Percentiles rank a stretch among this genome's conserved stretches.
phyloP scores from a whole-genome alignment of 768 basidiomycete genomes.

The Mycena floridula region DNA sequence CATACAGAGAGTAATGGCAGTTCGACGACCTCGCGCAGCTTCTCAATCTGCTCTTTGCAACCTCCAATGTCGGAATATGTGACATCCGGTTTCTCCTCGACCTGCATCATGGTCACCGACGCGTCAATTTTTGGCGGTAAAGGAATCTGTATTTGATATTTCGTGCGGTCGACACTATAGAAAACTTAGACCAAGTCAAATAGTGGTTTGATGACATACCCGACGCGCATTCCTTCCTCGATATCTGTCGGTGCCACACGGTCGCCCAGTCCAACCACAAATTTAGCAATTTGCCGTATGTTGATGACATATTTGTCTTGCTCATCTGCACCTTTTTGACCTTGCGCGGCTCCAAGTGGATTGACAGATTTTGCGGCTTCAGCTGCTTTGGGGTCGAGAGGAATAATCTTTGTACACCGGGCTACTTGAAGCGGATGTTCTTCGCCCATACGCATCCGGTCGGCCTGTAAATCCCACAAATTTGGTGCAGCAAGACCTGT shows the following conservation, averaged over 20 bases:
- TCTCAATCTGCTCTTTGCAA: constrained; percentile 99
- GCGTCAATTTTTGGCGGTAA: constrained; percentile 98
- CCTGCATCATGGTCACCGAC: constrained; percentile 99
- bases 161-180: constrained; percentile 83
- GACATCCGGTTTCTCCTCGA: constrained; percentile 97
- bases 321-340: constrained; percentile 96
- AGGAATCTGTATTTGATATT: constrained; percentile 99
- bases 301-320: constrained; percentile 99
- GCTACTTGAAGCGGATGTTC: constrained; percentile 96
- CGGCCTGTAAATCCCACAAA: constrained; percentile 94
- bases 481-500: constrained; percentile 96
- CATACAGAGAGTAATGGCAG: constrained; percentile 88
- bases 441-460: constrained; percentile 83
- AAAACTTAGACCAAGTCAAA: constrained; percentile 5
- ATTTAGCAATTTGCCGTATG: constrained; percentile 99
- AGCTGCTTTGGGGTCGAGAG: constrained; percentile 67
- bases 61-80: constrained; percentile 98
- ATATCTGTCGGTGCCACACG: constrained; percentile 97
- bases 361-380: constrained; percentile 77
- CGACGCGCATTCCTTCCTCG: constrained; percentile 99
- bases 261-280: constrained; percentile 95
- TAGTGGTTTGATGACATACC: constrained; percentile 48
- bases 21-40: constrained; percentile 96
- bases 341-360: constrained; percentile 68
- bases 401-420: constrained; percentile 97